These are phyloP conservation scores for Eucalyptus pauciflora DNA, from an alignment of 345 rosid genomes.

Conservation along the genomic window DNA sequence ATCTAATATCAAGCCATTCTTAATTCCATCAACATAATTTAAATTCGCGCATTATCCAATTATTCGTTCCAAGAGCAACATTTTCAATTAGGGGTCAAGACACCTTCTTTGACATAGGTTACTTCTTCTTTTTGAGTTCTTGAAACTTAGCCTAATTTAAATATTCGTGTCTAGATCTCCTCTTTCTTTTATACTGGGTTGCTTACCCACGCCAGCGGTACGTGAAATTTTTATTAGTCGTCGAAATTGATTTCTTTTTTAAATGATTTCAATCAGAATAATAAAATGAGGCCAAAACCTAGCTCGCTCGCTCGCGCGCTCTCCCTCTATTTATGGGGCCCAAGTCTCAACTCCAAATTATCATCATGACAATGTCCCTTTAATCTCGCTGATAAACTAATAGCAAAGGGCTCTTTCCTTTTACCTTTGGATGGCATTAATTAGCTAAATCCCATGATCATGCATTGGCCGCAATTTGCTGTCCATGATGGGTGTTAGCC, in stretches of 20 bases:
- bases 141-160: neutral
- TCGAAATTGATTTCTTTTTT: neutral
- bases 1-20: neutral
- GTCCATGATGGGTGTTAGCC: neutral
- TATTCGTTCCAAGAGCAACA: neutral
- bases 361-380: neutral
- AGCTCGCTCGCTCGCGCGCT: neutral
- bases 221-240: neutral
- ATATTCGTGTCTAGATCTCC: neutral
- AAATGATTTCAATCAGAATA: neutral
- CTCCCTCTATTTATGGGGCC: neutral
- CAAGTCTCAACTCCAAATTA: neutral
- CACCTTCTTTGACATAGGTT: neutral
- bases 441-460: neutral
- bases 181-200: neutral
- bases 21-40: neutral
- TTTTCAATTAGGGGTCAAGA: neutral
- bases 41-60: neutral
- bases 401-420: neutral
- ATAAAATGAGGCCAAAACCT: neutral
- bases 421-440: neutral
- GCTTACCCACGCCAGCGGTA: neutral
- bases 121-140: neutral
- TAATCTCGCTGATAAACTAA: neutral
- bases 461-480: neutral